Evolutionary conservation across 768 basidiomycete species (phyloP).

Genomic region (Porpolomopsis calyptriformis): DNA sequence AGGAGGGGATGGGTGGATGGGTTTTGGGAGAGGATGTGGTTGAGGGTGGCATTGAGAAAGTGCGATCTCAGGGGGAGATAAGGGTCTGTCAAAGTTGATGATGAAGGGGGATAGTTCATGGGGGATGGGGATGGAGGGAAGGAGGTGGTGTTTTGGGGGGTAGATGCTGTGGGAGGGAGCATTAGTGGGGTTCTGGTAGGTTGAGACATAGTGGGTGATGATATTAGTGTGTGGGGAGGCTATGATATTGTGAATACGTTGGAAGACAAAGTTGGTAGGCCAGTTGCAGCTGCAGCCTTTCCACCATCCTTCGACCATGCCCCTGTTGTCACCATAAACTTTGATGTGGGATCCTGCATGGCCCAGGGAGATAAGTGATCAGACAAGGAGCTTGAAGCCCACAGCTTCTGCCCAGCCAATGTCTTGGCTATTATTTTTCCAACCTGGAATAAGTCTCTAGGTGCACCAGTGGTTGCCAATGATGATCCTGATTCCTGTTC

Average conservation of each 20-base stretch:
- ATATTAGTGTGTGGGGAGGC: slow-evolving; percentile 4
- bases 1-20: neutral
- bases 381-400: slow-evolving; percentile 30
- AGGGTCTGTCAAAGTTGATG: slow-evolving; percentile 14
- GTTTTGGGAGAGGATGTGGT: neutral
- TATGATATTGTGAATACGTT: slow-evolving; percentile 11
- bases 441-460: slow-evolving; percentile 22
- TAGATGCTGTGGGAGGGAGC: slow-evolving; percentile 27
- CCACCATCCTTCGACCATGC: slow-evolving; percentile 35
- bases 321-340: slow-evolving; percentile 29
- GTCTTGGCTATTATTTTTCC: slow-evolving; percentile 22
- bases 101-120: slow-evolving; percentile 15
- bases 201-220: slow-evolving; percentile 25
- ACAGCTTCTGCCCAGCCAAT: slow-evolving; percentile 40
- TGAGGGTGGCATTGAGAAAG: neutral
- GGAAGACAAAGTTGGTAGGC: slow-evolving; percentile 22
- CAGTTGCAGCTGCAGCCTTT: slow-evolving; percentile 25
- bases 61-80: neutral
- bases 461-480: slow-evolving; percentile 22
- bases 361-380: slow-evolving; percentile 7
- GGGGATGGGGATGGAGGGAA: slow-evolving; percentile 24
- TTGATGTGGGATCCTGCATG: slow-evolving; percentile 9
- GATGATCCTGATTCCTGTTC: slow-evolving; percentile 24
- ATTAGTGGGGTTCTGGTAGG: slow-evolving; percentile 28
- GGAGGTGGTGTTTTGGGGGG: slow-evolving; percentile 12